Evolutionary conservation across 345 rosid species (phyloP).

Genomic region (Triadica sebifera): DNA sequence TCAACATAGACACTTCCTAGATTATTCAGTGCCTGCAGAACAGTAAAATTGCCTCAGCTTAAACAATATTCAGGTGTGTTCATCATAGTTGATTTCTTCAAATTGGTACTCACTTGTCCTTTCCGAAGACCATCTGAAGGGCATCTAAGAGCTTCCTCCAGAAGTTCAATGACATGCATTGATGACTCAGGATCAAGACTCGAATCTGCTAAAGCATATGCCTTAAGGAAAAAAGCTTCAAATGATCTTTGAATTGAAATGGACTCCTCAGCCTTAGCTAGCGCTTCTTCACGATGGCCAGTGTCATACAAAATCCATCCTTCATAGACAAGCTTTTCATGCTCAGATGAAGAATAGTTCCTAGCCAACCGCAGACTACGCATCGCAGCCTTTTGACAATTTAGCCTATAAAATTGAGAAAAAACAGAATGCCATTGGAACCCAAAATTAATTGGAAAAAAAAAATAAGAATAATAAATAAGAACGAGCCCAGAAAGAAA

Average conservation of each 20-base stretch:
- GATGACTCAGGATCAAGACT: slow-evolving; percentile 66
- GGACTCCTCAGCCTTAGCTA: slow-evolving; percentile 89
- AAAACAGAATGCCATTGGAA: slow-evolving; percentile 7
- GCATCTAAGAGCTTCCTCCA: slow-evolving; percentile 89
- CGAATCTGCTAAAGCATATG: slow-evolving; percentile 79
- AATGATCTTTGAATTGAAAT: slow-evolving; percentile 85
- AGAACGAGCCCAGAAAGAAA: neutral
- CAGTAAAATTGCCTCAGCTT: slow-evolving; percentile 7
- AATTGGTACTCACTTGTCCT: slow-evolving; percentile 69
- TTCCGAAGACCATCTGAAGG: slow-evolving; percentile 99
- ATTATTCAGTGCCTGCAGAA: slow-evolving; percentile 83
- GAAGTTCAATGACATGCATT: slow-evolving; percentile 63
- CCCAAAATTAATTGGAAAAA: neutral
- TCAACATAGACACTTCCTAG: slow-evolving; percentile 82
- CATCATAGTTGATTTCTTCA: neutral
- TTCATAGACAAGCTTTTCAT: slow-evolving; percentile 91
- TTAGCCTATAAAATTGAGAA: slow-evolving; percentile 52
- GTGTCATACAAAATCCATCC: slow-evolving; percentile 96
- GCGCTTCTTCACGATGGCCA: slow-evolving; percentile 92
- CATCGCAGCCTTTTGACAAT: slow-evolving; percentile 96
- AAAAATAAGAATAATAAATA: neutral
- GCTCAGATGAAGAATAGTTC: slow-evolving; percentile 70
- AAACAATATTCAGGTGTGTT: neutral
- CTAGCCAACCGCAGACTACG: slow-evolving; percentile 80
- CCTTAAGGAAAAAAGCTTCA: slow-evolving; percentile 97